A percentile compares a stretch with the other conserved stretches of the same genome.
phyloP scores from a whole-genome alignment of 805 yeast genomes.

The Saturnispora gosingensis region DNA sequence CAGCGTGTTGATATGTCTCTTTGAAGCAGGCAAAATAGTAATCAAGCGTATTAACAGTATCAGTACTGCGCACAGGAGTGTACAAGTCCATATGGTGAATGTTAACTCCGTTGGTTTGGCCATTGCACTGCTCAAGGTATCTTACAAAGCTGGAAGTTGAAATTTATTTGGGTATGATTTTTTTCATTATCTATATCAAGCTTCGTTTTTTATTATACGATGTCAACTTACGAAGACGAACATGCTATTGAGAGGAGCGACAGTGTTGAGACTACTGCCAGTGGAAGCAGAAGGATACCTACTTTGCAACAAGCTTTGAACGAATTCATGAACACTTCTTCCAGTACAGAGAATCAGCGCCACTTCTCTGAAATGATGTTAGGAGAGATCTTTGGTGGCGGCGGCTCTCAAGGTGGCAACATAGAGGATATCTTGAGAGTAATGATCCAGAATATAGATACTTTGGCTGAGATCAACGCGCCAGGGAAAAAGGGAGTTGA shows the following conservation, averaged over 20 bases:
- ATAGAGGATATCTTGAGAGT: not conserved
- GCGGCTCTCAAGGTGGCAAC: conserved; percentile 1
- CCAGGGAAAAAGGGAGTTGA: conserved; percentile 42
- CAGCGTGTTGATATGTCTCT: not conserved
- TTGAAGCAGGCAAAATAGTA: conserved; percentile 18
- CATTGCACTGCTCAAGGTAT: not conserved
- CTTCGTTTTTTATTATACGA: not conserved
- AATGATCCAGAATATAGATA: not conserved
- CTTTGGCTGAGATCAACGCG: not conserved
- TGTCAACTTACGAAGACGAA: conserved; percentile 17
- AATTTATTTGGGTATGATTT: not conserved
- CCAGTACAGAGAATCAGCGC: not conserved
- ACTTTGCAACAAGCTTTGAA: conserved; percentile 13
- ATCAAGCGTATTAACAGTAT: conserved; percentile 13
- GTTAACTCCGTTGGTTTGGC: not conserved
- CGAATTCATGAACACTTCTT: conserved; percentile 7
- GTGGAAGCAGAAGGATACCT: not conserved
- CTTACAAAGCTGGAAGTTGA: not conserved
- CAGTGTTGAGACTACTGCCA: not conserved
- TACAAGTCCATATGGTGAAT: conserved; percentile 15
- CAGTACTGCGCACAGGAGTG: conserved; percentile 8
- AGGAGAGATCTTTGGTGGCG: conserved; percentile 3
- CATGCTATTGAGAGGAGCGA: conserved; percentile 6
- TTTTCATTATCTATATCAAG: not conserved
- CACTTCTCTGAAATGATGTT: not conserved